Evolutionary conservation across 2,329 filamentous ascomycete genomes (phyloP), one percentile per base, ranked within the genome.

Genomic region (Neonectria sp.): DNA sequence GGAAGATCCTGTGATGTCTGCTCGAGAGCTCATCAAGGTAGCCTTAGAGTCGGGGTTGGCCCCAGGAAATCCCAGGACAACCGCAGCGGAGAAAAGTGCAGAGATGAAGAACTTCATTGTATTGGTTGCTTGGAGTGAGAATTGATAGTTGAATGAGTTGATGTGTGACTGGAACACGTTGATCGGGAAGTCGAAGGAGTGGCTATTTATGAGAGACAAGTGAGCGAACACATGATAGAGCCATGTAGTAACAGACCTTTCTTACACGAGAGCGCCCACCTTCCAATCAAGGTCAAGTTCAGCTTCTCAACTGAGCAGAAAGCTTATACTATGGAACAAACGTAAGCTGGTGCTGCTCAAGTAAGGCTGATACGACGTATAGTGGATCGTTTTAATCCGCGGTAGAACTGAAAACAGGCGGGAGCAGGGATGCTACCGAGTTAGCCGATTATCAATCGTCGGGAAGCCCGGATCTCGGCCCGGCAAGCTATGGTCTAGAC

Each of bases 101-200:
- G 74, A 62, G 27, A 73, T 60, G 46, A 70, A 31, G 66, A 76
- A 73, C 73, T 76, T 76, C 74, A 76, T 76, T 4, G 27, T 74
- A 68, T 55, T 60, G 48, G 27, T 58, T 49, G 13, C 6, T 52
- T 58, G 29, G 17, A 29, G 29, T 27, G 25, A 21, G 35, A n/a
- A 27, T 7, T 45, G 17, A 15, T 51, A 24, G 55, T 29, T 29
- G 52, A n/a, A 24, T 31, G 35, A 57, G 25, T 27, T 40, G 51
- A 35, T 35, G 11, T 15, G 5, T 15, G 27, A 35, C 7, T 9
- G 49, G 12, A 33, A 7, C 69, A 48, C n/a, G 6, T 17, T 27
- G 12, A 29, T 13, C 31, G 8, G 49, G 4, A 33, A 33, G 49
- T 33, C 17, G 3, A 31, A 15, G 9, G 3, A 13, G 6, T 24